phyloP scores from a whole-genome alignment of 805 yeast genomes.

The Candida vaughaniae region DNA sequence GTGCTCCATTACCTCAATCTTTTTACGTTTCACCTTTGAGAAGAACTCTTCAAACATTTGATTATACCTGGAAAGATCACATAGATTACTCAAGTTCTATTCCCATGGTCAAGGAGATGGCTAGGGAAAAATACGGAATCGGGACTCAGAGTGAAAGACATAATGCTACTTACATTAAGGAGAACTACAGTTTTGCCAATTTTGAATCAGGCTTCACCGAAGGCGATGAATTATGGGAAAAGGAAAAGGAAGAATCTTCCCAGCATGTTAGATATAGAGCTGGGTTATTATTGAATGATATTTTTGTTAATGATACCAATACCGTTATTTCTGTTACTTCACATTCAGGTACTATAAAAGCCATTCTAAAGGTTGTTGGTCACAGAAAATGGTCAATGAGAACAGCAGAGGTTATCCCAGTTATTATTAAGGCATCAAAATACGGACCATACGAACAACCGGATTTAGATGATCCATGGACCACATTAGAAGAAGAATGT shows the following conservation, averaged over 20 bases:
- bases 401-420: constrained; percentile 32
- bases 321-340: constrained; percentile 25
- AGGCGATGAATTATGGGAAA: constrained; percentile 24
- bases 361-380: constrained; percentile 23
- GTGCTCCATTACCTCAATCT: constrained; percentile 24
- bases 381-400: constrained; percentile 22
- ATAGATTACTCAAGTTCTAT: constrained; percentile 16
- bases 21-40: constrained; percentile 31
- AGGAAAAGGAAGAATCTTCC: constrained; percentile 21
- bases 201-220: constrained; percentile 28
- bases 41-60: constrained; percentile 30
- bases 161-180: constrained; percentile 18
- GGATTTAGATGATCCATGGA: constrained; percentile 13
- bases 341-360: constrained; percentile 28
- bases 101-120: constrained; percentile 26
- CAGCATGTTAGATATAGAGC: constrained; percentile 29
- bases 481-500: constrained; percentile 13
- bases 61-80: constrained; percentile 21
- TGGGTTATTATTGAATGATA: constrained; percentile 22
- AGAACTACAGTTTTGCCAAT: constrained; percentile 17
- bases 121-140: constrained; percentile 34
- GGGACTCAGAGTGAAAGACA: constrained; percentile 31
- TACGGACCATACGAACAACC: constrained; percentile 10
- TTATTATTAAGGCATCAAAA: constrained; percentile 18
- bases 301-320: constrained; percentile 21